Percentiles rank a stretch among this genome's conserved stretches.
phyloP scores from a whole-genome alignment of 2,329 filamentous ascomycete species.

The Ramularia endophylla region DNA sequence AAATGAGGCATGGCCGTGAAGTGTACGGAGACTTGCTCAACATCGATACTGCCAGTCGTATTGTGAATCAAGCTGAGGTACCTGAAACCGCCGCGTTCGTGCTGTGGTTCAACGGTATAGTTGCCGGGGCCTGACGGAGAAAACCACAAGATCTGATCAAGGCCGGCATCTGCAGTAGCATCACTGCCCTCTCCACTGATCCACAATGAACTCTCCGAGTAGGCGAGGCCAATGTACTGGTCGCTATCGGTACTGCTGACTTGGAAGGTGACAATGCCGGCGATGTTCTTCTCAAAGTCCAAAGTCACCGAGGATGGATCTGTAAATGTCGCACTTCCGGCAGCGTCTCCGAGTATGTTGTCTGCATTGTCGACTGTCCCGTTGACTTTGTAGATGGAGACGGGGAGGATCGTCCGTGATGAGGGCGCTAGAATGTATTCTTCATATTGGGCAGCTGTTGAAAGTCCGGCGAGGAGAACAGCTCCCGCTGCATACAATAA shows the following conservation, averaged over 20 bases:
- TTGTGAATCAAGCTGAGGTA: constrained; percentile 44
- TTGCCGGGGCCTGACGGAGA: constrained; percentile 32
- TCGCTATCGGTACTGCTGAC: constrained; percentile 30
- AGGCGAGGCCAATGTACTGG: constrained; percentile 40
- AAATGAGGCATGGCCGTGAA: constrained; percentile 43
- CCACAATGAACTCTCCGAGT: constrained; percentile 42
- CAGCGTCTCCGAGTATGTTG: constrained; percentile 25
- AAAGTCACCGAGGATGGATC: constrained; percentile 35
- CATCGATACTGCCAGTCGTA: constrained; percentile 32
- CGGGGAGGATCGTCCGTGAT: constrained; percentile 32
- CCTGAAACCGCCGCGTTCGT: constrained; percentile 48
- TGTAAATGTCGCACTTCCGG: constrained; percentile 31
- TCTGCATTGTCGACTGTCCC: constrained; percentile 35
- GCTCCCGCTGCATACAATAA: no score
- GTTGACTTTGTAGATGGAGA: constrained; percentile 36
- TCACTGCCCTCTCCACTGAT: constrained; percentile 46
- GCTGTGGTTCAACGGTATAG: constrained; percentile 40
- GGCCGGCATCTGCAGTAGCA: constrained; percentile 33
- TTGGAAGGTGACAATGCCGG: constrained; percentile 34
- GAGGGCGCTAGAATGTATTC: constrained; percentile 38
- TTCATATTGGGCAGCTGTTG: constrained; percentile 28
- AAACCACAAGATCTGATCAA: constrained; percentile 48
- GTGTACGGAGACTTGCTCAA: constrained; percentile 37
- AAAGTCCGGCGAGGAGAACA: constrained; percentile 1
- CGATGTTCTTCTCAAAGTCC: constrained; percentile 40